Base-by-base conservation (phyloP, 225 moss, liverwort and hornwort genomes). In the Physcomitrium patens region DNA sequence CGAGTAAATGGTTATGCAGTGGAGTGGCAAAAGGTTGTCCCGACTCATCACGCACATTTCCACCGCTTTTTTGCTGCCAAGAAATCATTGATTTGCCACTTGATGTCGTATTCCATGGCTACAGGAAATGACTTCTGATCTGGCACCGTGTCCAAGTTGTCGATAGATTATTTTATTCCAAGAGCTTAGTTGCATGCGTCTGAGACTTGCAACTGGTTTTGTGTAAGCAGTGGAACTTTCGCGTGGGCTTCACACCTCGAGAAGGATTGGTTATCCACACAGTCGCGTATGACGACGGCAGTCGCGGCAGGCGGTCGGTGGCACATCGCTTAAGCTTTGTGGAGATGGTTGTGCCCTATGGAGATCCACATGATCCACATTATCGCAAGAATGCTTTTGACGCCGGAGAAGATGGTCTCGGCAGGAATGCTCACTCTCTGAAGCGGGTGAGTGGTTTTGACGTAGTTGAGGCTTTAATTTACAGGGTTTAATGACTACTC, bases 321-420 rank as follows among this genome's bases (percentile, higher is more conserved):
- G 97, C 97, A n/a, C 87, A 99, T 74, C 85, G 97, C 49, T 73
- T 99, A 28, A 99, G 97, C 77, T 94, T 93, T 76, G 97, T 99
- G 55, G 97, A 99, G 77, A 99, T 99, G 97, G 97, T 99, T 61
- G 97, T 99, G 15, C 97, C 97, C 13, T 99, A 99, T 60, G 97
- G 97, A 5, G 97, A 99, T 60, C 97, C 97, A 46, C 86, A 95
- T 65, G 97, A 99, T 73, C 97, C 97, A n/a, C 94, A 99, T 67
- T 99, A 99, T 69, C 93, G 91, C 5, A 99, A 99, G 80, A 99
- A 99, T 71, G 97, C 97, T 3, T 95, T 99, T 63, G 97, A 99
- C 65, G 97, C 97, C 10, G 94, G 97, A 58, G 97, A 99, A 84
- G 97, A 95, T 55, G 97, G 97, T 24, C 84, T 95, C 10, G 97